Conservation (phyloP, 148 eudicot species). For the Cornus suecica region DNA sequence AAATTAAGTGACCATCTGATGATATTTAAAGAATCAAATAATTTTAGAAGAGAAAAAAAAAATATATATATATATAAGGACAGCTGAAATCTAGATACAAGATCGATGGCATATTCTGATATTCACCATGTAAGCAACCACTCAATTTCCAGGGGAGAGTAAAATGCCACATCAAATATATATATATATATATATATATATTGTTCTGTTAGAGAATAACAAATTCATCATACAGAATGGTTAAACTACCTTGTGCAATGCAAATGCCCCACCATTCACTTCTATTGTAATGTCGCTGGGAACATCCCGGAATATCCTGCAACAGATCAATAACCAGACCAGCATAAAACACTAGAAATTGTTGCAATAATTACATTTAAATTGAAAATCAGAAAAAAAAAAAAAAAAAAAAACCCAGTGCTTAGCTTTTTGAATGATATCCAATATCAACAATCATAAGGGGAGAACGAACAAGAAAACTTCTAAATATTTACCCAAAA, state of each 20-base stretch:
- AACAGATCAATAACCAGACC: slow-evolving; percentile 9
- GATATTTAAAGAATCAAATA: not conserved
- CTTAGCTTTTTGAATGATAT: not conserved
- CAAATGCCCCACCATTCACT: slow-evolving; percentile 67
- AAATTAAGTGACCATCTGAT: not conserved
- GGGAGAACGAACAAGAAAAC: not conserved
- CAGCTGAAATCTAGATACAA: not conserved
- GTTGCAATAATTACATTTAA: not conserved
- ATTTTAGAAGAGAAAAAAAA: not conserved
- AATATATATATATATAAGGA: not conserved
- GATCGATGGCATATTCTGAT: not conserved
- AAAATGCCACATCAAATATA: not conserved
- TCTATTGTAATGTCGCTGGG: slow-evolving; percentile 89
- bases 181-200: too few relatives aligned
- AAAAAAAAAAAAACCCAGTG: too few relatives aligned
- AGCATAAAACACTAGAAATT: slow-evolving; percentile 3
- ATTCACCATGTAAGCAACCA: not conserved
- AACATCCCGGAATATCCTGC: slow-evolving; percentile 91
- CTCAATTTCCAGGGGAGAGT: not conserved
- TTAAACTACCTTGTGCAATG: slow-evolving; percentile 76
- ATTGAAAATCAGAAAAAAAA: not conserved
- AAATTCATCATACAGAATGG: not conserved
- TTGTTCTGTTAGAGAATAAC: not conserved
- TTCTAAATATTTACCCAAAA: not conserved
- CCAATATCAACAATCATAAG: not conserved